These are phyloP conservation scores for Neospora caninum DNA, from an alignment of 169 alveolate species.

Conservation along the genomic window DNA sequence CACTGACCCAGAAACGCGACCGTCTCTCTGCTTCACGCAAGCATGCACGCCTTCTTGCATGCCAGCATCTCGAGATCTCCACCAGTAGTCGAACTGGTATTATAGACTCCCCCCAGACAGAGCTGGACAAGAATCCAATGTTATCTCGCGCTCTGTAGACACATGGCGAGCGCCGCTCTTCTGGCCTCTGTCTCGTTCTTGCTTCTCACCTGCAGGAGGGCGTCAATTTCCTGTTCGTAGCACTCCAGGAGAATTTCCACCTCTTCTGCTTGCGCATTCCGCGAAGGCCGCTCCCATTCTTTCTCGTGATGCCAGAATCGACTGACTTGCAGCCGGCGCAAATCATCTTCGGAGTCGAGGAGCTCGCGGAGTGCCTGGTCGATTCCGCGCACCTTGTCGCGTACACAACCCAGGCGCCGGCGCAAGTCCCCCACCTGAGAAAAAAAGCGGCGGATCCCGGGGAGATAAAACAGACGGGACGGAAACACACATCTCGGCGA, in stretches of 20 bases:
- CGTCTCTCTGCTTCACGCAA: no score
- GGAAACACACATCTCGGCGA: no score
- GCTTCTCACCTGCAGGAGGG: conserved; percentile 71
- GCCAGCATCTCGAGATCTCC: no score
- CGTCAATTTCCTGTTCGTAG: conserved; percentile 83
- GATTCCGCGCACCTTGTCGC: conserved; percentile 77
- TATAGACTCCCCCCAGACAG: no score
- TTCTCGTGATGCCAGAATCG: conserved; percentile 76
- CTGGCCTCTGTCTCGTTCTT: neutral
- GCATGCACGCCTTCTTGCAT: no score
- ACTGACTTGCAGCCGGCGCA: conserved; percentile 77
- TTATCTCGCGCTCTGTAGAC: no score
- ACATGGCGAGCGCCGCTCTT: no score
- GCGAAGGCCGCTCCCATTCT: conserved; percentile 77
- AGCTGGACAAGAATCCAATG: no score
- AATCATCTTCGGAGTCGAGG: conserved; percentile 77
- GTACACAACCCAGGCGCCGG: conserved; percentile 71
- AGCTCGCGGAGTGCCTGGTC: conserved; percentile 77
- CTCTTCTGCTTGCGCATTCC: conserved; percentile 75
- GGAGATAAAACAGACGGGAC: neutral
- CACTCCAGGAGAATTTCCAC: conserved; percentile 81
- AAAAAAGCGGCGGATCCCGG: neutral
- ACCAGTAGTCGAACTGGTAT: no score
- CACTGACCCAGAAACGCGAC: no score
- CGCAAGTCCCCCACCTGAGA: conserved; percentile 61